These are phyloP conservation scores for Sonneratia caseolaris DNA, from an alignment of 345 rosid species.

Conservation along the genomic window DNA sequence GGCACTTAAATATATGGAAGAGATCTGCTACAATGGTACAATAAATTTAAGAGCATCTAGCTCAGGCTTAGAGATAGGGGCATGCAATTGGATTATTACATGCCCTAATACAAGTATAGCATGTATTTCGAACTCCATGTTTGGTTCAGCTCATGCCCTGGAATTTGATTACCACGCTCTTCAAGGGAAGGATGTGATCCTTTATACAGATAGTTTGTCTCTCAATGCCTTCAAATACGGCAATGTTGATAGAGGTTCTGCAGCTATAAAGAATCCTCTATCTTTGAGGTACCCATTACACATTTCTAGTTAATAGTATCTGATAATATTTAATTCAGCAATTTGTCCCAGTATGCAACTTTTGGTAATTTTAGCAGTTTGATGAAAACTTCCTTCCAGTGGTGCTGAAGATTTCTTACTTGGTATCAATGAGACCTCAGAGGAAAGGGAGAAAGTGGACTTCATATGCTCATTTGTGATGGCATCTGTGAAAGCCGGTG, in stretches of 20 bases:
- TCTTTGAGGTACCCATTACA: slow-evolving; percentile 31
- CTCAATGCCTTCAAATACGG: slow-evolving; percentile 21
- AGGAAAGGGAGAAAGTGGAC: slow-evolving; percentile 61
- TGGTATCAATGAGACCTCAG: slow-evolving; percentile 30
- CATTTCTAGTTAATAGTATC: neutral
- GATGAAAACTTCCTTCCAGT: neutral
- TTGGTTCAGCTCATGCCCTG: slow-evolving; percentile 48
- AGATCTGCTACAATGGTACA: slow-evolving; percentile 64
- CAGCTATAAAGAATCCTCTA: slow-evolving; percentile 10
- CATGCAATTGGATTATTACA: slow-evolving; percentile 69
- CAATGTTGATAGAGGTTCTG: slow-evolving; percentile 17
- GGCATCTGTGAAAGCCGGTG: slow-evolving; percentile 61
- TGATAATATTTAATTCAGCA: neutral
- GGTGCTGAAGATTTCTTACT: slow-evolving; percentile 28
- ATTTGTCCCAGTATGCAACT: neutral
- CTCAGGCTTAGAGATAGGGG: slow-evolving; percentile 85
- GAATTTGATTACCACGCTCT: slow-evolving; percentile 44
- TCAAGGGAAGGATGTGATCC: slow-evolving; percentile 38
- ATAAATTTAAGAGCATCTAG: slow-evolving; percentile 59
- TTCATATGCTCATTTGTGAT: slow-evolving; percentile 53
- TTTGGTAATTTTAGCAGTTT: neutral
- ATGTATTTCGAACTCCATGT: slow-evolving; percentile 48
- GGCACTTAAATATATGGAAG: slow-evolving; percentile 60
- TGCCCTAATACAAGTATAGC: slow-evolving; percentile 44
- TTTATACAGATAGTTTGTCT: slow-evolving; percentile 54